Percentiles rank a stretch among this genome's conserved stretches.
phyloP scores from a whole-genome alignment of 2,329 filamentous ascomycete genomes.

The Colletotrichum sp. region DNA sequence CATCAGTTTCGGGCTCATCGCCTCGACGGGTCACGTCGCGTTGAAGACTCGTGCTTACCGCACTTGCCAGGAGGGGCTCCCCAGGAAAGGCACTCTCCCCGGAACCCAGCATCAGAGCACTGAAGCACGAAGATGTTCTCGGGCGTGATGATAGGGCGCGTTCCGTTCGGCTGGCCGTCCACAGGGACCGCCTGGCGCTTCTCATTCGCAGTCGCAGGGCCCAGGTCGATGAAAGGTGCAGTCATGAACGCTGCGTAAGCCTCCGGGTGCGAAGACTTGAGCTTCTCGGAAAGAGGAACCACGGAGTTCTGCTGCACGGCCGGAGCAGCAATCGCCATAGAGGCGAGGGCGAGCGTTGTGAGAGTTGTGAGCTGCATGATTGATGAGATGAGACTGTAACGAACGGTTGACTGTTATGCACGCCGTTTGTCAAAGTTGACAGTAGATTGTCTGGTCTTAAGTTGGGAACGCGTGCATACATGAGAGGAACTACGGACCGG shows the following conservation, averaged over 20 bases:
- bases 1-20: not conserved
- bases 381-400: not conserved
- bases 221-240: not conserved
- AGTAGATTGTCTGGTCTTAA: not conserved
- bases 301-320: not conserved
- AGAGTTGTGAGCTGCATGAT: conserved; percentile 1
- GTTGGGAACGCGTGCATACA: not conserved
- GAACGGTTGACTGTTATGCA: not conserved
- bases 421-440: not conserved
- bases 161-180: not conserved
- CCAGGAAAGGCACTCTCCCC: conserved; percentile 1
- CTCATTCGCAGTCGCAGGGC: not conserved
- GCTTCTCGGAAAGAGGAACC: not conserved
- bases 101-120: conserved; percentile 4
- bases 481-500: not conserved
- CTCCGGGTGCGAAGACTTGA: not conserved
- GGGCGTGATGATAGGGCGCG: not conserved
- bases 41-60: not conserved
- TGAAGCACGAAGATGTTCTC: conserved; percentile 5
- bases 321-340: not conserved
- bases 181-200: conserved; percentile 7
- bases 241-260: conserved; percentile 7
- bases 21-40: not conserved
- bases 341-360: not conserved
- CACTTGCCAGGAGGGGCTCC: conserved; percentile 10